Evolutionary conservation across 2,329 filamentous ascomycete genomes (phyloP).

Genomic region (Penicillium sp.): DNA sequence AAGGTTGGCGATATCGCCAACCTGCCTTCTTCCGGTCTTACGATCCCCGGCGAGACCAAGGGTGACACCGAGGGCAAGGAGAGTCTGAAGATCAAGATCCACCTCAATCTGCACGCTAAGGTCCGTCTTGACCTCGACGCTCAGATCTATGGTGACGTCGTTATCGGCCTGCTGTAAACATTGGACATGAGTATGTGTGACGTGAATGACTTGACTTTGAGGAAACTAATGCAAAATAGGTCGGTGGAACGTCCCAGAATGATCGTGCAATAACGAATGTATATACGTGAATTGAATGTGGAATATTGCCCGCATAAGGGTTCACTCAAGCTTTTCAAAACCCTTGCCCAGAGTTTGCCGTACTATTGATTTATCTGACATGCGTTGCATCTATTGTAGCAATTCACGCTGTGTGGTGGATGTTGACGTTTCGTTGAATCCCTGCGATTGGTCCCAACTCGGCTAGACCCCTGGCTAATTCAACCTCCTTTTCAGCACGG

Average conservation of each 20-base stretch:
- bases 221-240: not conserved
- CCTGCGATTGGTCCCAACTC: not conserved
- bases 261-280: conserved; percentile 4
- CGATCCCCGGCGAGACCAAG: conserved; percentile 7
- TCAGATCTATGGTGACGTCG: conserved; percentile 26
- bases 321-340: not conserved
- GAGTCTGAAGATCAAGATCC: conserved; percentile 23
- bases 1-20: not conserved
- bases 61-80: conserved; percentile 8
- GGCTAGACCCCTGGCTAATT: not conserved
- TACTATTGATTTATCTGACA: not conserved
- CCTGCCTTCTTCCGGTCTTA: conserved; percentile 4
- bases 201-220: not conserved
- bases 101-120: conserved; percentile 25
- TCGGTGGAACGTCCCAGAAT: not conserved
- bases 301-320: not conserved
- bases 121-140: conserved; percentile 26
- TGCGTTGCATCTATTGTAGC: not conserved
- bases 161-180: conserved; percentile 24
- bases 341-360: not conserved
- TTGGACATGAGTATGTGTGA: not conserved
- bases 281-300: conserved; percentile 8
- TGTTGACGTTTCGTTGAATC: not conserved
- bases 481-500: no score
- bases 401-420: not conserved